A percentile compares a stretch with the other conserved stretches of the same genome.
Conservation (phyloP, 192 early-diverging fungal genomes). For the Dissophora globulifera region DNA sequence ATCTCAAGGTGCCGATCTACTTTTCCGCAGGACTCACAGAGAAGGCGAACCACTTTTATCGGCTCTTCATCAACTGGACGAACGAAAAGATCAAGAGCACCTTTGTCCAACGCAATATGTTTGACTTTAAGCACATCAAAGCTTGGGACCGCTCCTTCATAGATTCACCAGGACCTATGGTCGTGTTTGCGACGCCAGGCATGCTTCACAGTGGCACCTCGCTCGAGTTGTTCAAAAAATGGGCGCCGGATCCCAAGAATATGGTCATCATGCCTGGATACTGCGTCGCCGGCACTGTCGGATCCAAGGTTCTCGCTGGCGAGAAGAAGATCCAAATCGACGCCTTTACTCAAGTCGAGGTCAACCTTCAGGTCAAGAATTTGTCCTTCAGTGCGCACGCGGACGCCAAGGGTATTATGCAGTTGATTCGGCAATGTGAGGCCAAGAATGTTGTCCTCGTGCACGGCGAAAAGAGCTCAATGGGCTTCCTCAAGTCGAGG, state of each 20-base stretch:
- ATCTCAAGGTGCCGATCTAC: conserved; percentile 89
- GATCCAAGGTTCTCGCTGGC: conserved; percentile 90
- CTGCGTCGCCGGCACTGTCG: conserved; percentile 96
- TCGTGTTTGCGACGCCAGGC: conserved; percentile 96
- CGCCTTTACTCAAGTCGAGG: conserved; percentile 74
- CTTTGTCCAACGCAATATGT: conserved; percentile 95
- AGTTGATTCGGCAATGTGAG: conserved; percentile 89
- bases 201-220: conserved; percentile 98
- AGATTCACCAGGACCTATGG: conserved; percentile 90
- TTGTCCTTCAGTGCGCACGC: conserved; percentile 97
- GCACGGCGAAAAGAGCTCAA: conserved; percentile 92
- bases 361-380: conserved; percentile 94
- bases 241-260: conserved; percentile 91
- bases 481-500: conserved; percentile 84
- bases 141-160: conserved; percentile 78
- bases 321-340: conserved; percentile 90
- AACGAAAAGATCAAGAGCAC: conserved; percentile 96
- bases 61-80: conserved; percentile 97
- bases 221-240: conserved; percentile 95
- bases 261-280: conserved; percentile 99
- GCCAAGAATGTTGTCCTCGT: conserved; percentile 93
- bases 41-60: conserved; percentile 95
- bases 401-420: conserved; percentile 97
- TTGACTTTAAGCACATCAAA: conserved; percentile 96
- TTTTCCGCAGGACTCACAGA: conserved; percentile 96